Conservation (phyloP, 441 rosid species). For the Brassica hybrid region DNA sequence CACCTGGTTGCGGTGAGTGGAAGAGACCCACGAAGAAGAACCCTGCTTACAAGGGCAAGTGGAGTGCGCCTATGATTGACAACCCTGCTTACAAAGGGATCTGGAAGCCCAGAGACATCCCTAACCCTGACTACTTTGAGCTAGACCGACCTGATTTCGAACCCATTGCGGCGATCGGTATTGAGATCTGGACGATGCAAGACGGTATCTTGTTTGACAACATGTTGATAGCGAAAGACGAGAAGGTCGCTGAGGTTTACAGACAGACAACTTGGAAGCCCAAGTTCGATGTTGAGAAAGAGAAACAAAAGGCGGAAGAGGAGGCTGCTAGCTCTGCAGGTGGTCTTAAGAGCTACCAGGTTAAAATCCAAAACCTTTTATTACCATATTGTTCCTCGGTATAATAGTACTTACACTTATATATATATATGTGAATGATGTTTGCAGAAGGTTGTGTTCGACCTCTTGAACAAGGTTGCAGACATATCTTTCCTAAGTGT, state of each 20-base stretch:
- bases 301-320: conserved; percentile 78
- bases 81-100: conserved; percentile 94
- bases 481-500: conserved; percentile 79
- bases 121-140: conserved; percentile 90
- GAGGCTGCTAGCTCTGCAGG: conserved; percentile 54
- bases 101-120: conserved; percentile 92
- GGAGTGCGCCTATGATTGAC: conserved; percentile 91
- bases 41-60: conserved; percentile 96
- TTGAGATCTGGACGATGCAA: conserved; percentile 99
- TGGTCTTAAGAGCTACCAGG: conserved; percentile 75
- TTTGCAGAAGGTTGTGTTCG: conserved; percentile 88
- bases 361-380: conserved; percentile 29
- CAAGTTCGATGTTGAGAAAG: conserved; percentile 78
- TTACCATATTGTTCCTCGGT: background rate
- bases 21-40: conserved; percentile 86
- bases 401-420: background rate
- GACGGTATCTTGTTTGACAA: conserved; percentile 94
- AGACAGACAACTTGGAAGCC: conserved; percentile 77
- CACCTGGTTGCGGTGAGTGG: conserved; percentile 98
- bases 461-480: conserved; percentile 79
- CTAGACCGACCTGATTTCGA: conserved; percentile 81
- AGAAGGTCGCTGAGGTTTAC: conserved; percentile 66
- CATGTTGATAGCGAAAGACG: conserved; percentile 77
- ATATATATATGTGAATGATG: background rate
- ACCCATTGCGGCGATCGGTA: conserved; percentile 90